Base-by-base conservation (phyloP, 2,329 filamentous ascomycete species). In the Atkinsonella texensis region DNA sequence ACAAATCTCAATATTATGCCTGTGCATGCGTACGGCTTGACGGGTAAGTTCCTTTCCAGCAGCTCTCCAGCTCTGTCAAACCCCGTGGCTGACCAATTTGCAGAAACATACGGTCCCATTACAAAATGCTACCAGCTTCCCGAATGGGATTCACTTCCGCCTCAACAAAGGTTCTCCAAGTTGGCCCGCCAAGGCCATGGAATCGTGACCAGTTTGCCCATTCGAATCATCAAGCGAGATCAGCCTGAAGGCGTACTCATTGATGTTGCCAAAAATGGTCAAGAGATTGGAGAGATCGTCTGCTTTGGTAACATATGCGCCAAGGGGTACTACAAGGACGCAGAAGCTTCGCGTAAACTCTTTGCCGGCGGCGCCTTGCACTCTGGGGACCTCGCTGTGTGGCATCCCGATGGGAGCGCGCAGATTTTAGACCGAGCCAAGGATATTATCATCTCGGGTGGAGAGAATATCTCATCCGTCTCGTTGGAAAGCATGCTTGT, bases 381-480 rank as follows among this genome's bases (percentile, higher is more conserved):
- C 69, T 91, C 86, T 15, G 93, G 93, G 0, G 93, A 98, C 66
- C 69, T 98, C 47, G 93, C 93, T 1, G 90, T 97, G 0, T 90
- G 87, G 86, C 88, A 96, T 70, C 77, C 85, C 0, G 93, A 97
- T 64, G 90, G 91, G 1, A 85, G 87, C 53, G 84, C 89, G 44
- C 89, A 97, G 72, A 95, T 98, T 56, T 73, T 94, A 53, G 93
- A 98, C 68, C 79, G 93, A 18, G 87, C 89, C 13, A 98, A 98
- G 73, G 93, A 98, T 64, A 96, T 98, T 50, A 98, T 98, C 62
- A 98, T 98, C 56, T 94, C 87, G 50, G 90, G 91, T 46, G 93
- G 93, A 52, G 93, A 98, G 68, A 98, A 98, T 66, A 97, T 98
- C 55, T 95, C 88, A 2, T 94, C 87, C 0, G 85, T 98, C 1